Base-by-base conservation (phyloP, 129 eudicot genomes). In the Centella asiatica region DNA sequence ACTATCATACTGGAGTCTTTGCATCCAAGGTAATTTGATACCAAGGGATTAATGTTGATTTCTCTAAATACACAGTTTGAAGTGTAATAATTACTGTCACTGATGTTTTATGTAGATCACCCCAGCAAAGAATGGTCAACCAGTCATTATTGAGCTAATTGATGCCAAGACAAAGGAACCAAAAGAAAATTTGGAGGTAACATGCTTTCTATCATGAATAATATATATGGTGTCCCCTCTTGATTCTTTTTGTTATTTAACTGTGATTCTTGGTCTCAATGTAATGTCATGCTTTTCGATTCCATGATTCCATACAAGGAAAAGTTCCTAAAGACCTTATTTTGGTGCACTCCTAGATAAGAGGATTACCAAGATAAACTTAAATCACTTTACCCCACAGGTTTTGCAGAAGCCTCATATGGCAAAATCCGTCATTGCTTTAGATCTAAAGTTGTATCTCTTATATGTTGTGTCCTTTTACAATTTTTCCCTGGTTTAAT, bases 81-180 rank as follows among this genome's bases (percentile, higher is more conserved):
- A 31, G 68, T 26, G 23, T 42, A n/a, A 26, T n/a, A 25, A 15
- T 45, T 25, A 37, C 58, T 26, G 53, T 62, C 23, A 67, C 22
- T 66, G 37, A n/a, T 51, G 28, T 28, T 72, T 47, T 68, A 9
- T 64, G 71, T 47, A 89, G 95, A 83, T 90, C 39, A 86, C 95
- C 62, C 95, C 95, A 48, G 95, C 95, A 42, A 83, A 71, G 69
- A 78, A 86, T 68, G 97, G 95, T n/a, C 77, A 77, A 65, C 95
- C 95, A 32, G 94, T 90, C 33, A 72, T 75, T 4, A 83, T 90
- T 77, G 95, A 90, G 74, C 95, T 90, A 24, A 90, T 68, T 63
- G 95, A 90, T 79, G 97, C 97, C 70, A 86, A 86, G 83, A 83
- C 95, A 33, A 90, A 83, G 66, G 83, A 90, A 77, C 83, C 52